Percentiles rank a stretch among this genome's conserved stretches.
Conservation (phyloP, 768 basidiomycete species). For the Mycena epipterygia region DNA sequence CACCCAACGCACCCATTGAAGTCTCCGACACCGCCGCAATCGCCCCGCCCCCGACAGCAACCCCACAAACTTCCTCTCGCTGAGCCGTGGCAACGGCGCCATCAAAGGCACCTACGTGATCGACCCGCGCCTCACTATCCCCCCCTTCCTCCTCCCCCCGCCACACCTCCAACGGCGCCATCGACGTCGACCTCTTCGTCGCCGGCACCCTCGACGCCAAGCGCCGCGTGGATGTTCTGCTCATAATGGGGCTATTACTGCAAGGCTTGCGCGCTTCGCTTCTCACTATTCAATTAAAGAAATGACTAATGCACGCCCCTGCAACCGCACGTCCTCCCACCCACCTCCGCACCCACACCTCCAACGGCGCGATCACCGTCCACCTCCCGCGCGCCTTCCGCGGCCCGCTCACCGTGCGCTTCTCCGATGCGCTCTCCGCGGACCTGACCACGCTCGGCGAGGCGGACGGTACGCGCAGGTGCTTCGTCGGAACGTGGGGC, state of each 20-base stretch:
- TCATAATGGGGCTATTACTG: conserved; percentile 45
- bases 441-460: conserved; percentile 52
- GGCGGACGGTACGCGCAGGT: conserved; percentile 46
- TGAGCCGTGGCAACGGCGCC: conserved; percentile 44
- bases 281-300: not conserved
- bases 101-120: conserved; percentile 57
- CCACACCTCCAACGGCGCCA: conserved; percentile 46
- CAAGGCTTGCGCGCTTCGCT: conserved; percentile 15
- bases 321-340: conserved; percentile 40
- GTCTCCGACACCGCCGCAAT: no score
- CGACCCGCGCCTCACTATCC: conserved; percentile 58
- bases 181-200: conserved; percentile 57
- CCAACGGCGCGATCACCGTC: conserved; percentile 49
- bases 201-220: conserved; percentile 33
- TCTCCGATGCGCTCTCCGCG: conserved; percentile 49
- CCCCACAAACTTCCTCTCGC: conserved; percentile 50
- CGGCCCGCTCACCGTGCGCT: conserved; percentile 52
- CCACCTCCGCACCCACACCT: conserved; percentile 38
- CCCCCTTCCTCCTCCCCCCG: conserved; percentile 54
- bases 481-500: conserved; percentile 55
- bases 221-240: conserved; percentile 37
- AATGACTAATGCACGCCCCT: not conserved
- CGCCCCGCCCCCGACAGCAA: conserved; percentile 26
- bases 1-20: conserved; percentile 30
- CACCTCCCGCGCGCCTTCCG: conserved; percentile 57